Conservation (phyloP, 2,329 filamentous ascomycete species). For the Trichoderma breve region DNA sequence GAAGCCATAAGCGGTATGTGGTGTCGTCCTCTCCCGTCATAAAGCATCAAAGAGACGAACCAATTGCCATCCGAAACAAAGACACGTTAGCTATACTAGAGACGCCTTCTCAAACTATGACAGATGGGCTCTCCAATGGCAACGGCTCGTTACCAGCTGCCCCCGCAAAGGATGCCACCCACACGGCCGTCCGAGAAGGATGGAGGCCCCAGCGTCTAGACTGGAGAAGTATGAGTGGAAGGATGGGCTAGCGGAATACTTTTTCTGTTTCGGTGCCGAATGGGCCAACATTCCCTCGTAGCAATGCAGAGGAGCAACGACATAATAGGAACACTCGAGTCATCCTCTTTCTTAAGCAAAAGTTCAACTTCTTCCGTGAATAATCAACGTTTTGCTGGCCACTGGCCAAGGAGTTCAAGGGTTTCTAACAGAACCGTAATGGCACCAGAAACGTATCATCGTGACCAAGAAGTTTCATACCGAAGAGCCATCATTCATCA, state of each 20-base stretch:
- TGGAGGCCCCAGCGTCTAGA: neutral
- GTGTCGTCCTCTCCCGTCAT: neutral
- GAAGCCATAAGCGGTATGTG: neutral
- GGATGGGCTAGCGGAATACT: neutral
- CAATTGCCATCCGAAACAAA: neutral
- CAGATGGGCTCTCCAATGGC: neutral
- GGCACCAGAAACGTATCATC: neutral
- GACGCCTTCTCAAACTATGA: neutral
- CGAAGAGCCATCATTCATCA: neutral
- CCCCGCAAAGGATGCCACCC: conserved; percentile 2
- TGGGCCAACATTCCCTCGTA: neutral
- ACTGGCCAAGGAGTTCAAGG: neutral
- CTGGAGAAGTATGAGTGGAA: neutral
- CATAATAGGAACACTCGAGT: neutral
- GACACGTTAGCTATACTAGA: neutral
- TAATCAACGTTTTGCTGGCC: neutral
- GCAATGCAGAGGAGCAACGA: neutral
- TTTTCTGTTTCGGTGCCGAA: neutral
- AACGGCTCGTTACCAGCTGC: neutral
- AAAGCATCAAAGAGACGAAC: neutral
- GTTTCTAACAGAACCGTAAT: neutral
- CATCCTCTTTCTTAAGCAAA: neutral
- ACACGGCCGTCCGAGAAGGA: neutral
- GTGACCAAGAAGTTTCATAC: neutral
- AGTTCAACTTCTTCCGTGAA: neutral